These are phyloP conservation scores for Penicillium goetzii DNA, from an alignment of 495 filamentous ascomycete species.

Conservation along the genomic window DNA sequence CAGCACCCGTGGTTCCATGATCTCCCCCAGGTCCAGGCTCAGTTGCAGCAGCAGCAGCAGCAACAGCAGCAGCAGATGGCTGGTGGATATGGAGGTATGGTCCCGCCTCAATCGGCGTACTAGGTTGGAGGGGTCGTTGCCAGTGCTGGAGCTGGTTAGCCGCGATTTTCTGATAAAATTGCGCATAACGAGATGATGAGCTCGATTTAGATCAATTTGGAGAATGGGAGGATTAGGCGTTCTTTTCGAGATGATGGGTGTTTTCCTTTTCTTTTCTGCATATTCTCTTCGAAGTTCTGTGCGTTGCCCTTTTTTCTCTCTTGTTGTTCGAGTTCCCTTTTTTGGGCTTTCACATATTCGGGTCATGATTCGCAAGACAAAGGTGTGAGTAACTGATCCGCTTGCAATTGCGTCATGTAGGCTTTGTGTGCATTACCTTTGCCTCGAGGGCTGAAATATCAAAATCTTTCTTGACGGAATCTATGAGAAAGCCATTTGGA, in stretches of 20 bases:
- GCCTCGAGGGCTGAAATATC: neutral
- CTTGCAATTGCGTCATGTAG: neutral
- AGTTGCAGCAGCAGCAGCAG: constrained; percentile 52
- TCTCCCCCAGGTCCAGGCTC: constrained; percentile 55
- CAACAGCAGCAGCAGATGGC: constrained; percentile 51
- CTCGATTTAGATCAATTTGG: constrained; percentile 35
- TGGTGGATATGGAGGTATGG: constrained; percentile 47
- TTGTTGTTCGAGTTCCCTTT: neutral
- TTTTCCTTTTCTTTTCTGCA: constrained; percentile 1
- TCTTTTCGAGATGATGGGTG: constrained; percentile 11
- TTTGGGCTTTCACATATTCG: neutral
- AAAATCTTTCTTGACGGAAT: neutral
- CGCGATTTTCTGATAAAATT: neutral
- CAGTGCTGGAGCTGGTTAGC: neutral
- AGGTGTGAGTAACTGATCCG: neutral
- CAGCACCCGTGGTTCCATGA: constrained; percentile 90
- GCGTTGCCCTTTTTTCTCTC: neutral
- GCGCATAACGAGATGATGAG: constrained; percentile 40
- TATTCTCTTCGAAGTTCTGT: neutral
- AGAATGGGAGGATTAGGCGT: constrained; percentile 43
- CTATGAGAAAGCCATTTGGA: neutral
- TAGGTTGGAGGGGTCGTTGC: neutral
- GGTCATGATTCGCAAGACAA: neutral
- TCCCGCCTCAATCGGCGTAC: constrained; percentile 46
- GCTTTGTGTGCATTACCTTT: neutral